These are phyloP conservation scores for Cardamine occulta DNA, from an alignment of 345 rosid species.

Conservation along the genomic window DNA sequence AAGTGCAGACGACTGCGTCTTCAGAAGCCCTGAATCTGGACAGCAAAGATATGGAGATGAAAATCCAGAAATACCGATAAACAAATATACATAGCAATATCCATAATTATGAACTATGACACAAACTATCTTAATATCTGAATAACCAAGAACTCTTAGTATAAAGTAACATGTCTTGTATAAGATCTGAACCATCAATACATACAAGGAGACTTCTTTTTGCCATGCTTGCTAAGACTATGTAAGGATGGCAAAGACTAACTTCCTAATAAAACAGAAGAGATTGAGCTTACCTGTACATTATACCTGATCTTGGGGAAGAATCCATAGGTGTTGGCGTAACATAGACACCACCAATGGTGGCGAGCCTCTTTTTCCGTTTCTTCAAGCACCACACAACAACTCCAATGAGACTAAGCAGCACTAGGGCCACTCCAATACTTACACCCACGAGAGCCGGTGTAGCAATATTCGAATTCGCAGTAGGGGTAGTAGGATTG, in stretches of 20 bases:
- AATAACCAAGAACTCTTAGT: constrained; percentile 6
- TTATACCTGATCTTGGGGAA: constrained; percentile 70
- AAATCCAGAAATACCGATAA: background rate
- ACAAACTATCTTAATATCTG: constrained; percentile 7
- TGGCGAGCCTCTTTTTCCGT: constrained; percentile 54
- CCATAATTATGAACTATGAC: background rate
- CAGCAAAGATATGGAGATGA: constrained; percentile 23
- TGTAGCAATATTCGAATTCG: constrained; percentile 45
- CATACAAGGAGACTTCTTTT: constrained; percentile 14
- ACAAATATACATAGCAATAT: background rate
- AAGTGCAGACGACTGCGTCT: constrained; percentile 69
- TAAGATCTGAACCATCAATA: background rate
- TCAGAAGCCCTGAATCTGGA: constrained; percentile 60
- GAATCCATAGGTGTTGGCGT: constrained; percentile 68
- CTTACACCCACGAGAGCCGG: constrained; percentile 58
- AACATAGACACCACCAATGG: constrained; percentile 60
- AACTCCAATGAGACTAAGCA: constrained; percentile 61
- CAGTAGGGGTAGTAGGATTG: constrained; percentile 9
- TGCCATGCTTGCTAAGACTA: constrained; percentile 8
- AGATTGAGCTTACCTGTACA: background rate
- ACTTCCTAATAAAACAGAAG: constrained; percentile 8
- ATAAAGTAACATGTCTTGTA: background rate
- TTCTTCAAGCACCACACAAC: constrained; percentile 62
- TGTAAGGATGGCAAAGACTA: constrained; percentile 1
- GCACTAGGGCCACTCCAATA: constrained; percentile 55